Percentiles rank a stretch among this genome's conserved stretches.
Conservation (phyloP, 768 basidiomycete species). For the Macrolepiota albuminosa region DNA sequence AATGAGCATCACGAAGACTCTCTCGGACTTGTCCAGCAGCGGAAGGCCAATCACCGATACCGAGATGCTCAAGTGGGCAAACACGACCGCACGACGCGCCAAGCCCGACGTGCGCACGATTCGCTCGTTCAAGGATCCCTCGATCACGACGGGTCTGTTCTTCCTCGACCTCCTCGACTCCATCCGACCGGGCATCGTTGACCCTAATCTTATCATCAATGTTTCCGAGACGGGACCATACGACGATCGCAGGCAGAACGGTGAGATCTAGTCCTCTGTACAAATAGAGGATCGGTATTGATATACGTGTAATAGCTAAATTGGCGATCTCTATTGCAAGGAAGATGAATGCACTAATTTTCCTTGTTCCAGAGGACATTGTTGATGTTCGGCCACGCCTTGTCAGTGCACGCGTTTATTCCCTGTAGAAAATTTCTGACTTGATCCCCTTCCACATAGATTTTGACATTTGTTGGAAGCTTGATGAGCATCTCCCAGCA, state of each 20-base stretch:
- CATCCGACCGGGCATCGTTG: constrained; percentile 91
- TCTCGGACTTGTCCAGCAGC: constrained; percentile 66
- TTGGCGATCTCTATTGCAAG: constrained; percentile 97
- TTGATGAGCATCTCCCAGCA: constrained; percentile 62
- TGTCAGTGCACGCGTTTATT: constrained; percentile 40
- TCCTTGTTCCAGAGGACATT: constrained; percentile 95
- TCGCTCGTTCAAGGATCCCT: constrained; percentile 92
- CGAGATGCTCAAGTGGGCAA: constrained; percentile 97
- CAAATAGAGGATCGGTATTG: neutral
- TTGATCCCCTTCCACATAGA: constrained; percentile 37
- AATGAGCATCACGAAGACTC: constrained; percentile 87
- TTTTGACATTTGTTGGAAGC: constrained; percentile 93
- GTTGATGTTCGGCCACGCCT: constrained; percentile 90
- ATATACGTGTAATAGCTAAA: constrained; percentile 60
- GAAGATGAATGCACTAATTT: constrained; percentile 95
- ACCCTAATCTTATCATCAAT: constrained; percentile 70
- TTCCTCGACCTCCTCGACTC: constrained; percentile 90
- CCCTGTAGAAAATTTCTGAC: neutral
- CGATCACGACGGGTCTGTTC: constrained; percentile 84
- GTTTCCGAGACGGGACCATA: constrained; percentile 62
- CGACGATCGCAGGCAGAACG: constrained; percentile 90
- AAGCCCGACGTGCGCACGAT: constrained; percentile 59
- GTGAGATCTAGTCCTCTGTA: constrained; percentile 39
- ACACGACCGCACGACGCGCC: constrained; percentile 74
- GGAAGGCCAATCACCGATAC: constrained; percentile 86